Evolutionary conservation across 2,329 filamentous ascomycete species (phyloP), one percentile per base, ranked within the genome.

Genomic region (Penicillium sclerotiorum): DNA sequence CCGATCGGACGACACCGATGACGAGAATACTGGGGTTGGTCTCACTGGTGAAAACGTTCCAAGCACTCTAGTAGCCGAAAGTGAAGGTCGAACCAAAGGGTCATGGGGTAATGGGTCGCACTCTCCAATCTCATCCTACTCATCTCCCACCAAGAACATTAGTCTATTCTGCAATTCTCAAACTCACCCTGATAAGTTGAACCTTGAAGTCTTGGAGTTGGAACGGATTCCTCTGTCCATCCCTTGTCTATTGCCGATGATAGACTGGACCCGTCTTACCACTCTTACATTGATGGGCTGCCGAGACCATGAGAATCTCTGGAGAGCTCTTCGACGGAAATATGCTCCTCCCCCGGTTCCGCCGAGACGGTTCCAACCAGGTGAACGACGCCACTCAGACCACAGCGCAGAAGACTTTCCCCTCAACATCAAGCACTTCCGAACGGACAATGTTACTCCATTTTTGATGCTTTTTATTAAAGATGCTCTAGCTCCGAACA

Each of bases 401-500:
- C n/a, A 25, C 9, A 48, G 20, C 25, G 32, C 39, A n/a, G 37
- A 40, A 59, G 81, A 85, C 44, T 87, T 86, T 59, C 77, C 79
- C 47, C 75, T 94, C 9, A 82, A 81, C 5, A 72, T 94, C 44
- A 91, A 86, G 69, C 82, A 86, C 56, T 80, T 94, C 12, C 87
- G 92, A 62, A 90, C 87, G 1, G 88, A 94, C 68, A 79, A 78
- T 11, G 85, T 88, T 2, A 88, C 88, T 1, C 75, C 81, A 7
- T 77, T 85, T 20, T 73, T 94, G 13, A 83, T 94, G 46, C 77
- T 79, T 1, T 93, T 94, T 63, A 77, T 94, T 54, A 89, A 87
- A 60, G 87, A 92, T 53, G 86, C 88, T 0, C 76, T 94, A 30
- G 86, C 85, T 17, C 89, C 89, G 1, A 89, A 94, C 66, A 87